Base-by-base conservation (phyloP, 306 rosid genomes). In the Begonia fuchsioides region DNA sequence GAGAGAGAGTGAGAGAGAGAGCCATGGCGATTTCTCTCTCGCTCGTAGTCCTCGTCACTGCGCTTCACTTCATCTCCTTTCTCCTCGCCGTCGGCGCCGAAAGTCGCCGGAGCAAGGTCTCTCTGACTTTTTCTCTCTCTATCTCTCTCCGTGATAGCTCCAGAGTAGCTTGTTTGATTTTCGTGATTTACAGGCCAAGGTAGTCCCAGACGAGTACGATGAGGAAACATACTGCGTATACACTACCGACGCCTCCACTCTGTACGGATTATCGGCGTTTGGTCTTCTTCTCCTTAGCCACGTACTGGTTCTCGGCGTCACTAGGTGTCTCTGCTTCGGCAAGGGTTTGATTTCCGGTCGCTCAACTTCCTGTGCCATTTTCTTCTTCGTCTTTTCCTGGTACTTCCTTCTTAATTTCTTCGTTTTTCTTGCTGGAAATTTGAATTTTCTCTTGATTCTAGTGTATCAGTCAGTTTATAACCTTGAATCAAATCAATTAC, bases 11-110 rank as follows among this genome's bases (percentile, higher is more conserved):
- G 18, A 46, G 18, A 46, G 17, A 13, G 50, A 11, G n/a, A 46
- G 12, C 0, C 10, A 41, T 41, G 45, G 45, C 45, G 45, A 10
- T 41, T 41, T 41, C 45, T 10, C n/a, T 41, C 45, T 7, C 45
- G 3, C 6, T 90, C 53, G 19, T 77, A 38, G 87, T 80, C 52
- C 56, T 78, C 39, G 20, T 81, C 67, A 49, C 68, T 68, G 55
- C 95, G 46, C 92, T 90, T 9, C 82, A 85, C 71, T 87, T 90
- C 77, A 65, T 90, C 13, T 95, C 98, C 57, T 81, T 90, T 52
- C 78, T 90, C 54, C 62, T 90, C 17, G 92, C 98, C 52, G 50
- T 90, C 10, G 98, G 95, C 12, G 98, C 95, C 38, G 98, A 90
- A 70, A 76, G 79, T 17, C 98, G 98, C 55, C 95, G 98, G 50